Evolutionary conservation across 2,329 filamentous ascomycete species (phyloP).

Genomic region (Calonectria fujianensis): DNA sequence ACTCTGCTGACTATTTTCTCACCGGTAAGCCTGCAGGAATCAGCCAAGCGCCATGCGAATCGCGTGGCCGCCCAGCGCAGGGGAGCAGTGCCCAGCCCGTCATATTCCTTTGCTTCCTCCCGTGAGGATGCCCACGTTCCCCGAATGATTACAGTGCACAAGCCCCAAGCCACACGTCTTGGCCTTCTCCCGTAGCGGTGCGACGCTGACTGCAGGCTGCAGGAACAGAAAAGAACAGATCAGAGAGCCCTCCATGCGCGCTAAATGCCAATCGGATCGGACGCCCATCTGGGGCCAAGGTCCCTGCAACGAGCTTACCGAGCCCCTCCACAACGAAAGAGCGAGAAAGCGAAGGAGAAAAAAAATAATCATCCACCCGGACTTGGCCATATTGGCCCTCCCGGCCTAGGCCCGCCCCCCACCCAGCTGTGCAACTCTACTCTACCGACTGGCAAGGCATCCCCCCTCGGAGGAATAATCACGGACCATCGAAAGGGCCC

Average conservation of each 20-base stretch:
- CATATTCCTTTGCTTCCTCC: background rate
- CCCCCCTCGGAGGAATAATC: conserved; percentile 6
- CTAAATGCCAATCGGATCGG: conserved; percentile 28
- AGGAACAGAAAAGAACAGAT: conserved; percentile 31
- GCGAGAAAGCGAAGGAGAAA: no score
- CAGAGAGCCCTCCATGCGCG: conserved; percentile 26
- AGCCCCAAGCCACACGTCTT: conserved; percentile 26
- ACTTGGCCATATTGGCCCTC: conserved; percentile 36
- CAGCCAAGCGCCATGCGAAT: conserved; percentile 30
- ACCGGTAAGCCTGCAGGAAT: conserved; percentile 22
- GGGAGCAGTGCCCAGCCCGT: background rate
- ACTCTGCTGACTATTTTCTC: conserved; percentile 5
- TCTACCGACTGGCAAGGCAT: conserved; percentile 8
- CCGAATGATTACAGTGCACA: conserved; percentile 8
- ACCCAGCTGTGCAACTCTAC: conserved; percentile 27
- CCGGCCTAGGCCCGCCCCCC: conserved; percentile 18
- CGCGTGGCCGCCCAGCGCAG: background rate
- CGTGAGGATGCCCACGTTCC: conserved; percentile 34
- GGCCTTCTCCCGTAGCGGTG: conserved; percentile 34
- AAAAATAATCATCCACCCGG: conserved; percentile 14
- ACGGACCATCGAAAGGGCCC: conserved; percentile 9
- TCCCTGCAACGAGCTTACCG: conserved; percentile 21
- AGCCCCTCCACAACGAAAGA: background rate
- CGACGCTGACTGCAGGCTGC: conserved; percentile 43
- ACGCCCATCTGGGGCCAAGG: conserved; percentile 30